A percentile compares a stretch with the other conserved stretches of the same genome.
phyloP scores from a whole-genome alignment of 2,329 filamentous ascomycete species.

The Scedosporium apiospermum region DNA sequence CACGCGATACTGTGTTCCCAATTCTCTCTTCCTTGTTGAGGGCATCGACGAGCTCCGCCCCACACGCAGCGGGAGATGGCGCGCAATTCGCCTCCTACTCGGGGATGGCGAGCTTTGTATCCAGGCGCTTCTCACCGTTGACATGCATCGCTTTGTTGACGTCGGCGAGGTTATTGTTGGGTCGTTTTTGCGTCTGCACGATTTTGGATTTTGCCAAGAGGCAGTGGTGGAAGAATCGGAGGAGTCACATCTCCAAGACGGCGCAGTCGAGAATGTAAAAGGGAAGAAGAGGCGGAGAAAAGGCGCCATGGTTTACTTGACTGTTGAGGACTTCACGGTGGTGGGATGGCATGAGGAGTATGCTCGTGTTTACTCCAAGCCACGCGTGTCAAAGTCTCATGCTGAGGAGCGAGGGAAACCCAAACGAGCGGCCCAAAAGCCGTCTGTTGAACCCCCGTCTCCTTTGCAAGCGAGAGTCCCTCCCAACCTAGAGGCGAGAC shows the following conservation, averaged over 20 bases:
- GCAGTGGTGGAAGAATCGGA: slow-evolving; percentile 6
- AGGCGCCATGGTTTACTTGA: slow-evolving; percentile 30
- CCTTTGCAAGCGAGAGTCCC: neutral
- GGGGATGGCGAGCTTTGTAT: slow-evolving; percentile 45
- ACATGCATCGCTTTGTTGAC: slow-evolving; percentile 39
- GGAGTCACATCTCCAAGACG: neutral
- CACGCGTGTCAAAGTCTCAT: neutral
- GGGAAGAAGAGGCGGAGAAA: slow-evolving; percentile 1
- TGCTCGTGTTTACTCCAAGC: neutral
- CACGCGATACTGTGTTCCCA: slow-evolving; percentile 35
- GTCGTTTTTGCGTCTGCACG: slow-evolving; percentile 37
- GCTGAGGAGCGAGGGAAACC: neutral
- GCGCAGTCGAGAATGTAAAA: too few species aligned
- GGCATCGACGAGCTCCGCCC: slow-evolving; percentile 28
- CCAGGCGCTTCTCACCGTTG: slow-evolving; percentile 37
- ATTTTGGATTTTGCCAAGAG: slow-evolving; percentile 17
- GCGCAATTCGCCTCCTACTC: slow-evolving; percentile 36
- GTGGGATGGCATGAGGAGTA: slow-evolving; percentile 40
- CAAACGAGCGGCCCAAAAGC: neutral
- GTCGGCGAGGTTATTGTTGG: slow-evolving; percentile 34
- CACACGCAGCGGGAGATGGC: slow-evolving; percentile 26
- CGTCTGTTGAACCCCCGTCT: neutral
- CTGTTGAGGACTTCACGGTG: slow-evolving; percentile 33
- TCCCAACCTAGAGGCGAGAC: slow-evolving; percentile 14
- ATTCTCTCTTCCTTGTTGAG: slow-evolving; percentile 41